phyloP scores from a whole-genome alignment of 2,329 filamentous ascomycete genomes.

The Moelleriella libera region DNA sequence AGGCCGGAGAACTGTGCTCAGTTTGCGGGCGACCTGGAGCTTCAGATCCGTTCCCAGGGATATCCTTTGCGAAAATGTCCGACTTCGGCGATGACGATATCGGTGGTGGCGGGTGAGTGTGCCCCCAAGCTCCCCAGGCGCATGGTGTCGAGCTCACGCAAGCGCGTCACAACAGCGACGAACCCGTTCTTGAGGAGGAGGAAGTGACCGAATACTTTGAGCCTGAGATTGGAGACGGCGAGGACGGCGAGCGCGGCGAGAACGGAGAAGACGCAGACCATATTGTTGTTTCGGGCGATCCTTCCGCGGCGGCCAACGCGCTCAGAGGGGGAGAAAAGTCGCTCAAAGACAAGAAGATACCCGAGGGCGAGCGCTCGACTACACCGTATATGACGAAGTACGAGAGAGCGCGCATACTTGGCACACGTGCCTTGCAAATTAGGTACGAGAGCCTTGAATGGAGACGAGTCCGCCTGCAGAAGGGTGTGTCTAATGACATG shows the following conservation, averaged over 20 bases:
- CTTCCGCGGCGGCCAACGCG: slow-evolving; percentile 41
- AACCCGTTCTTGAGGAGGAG: slow-evolving; percentile 60
- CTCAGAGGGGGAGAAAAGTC: slow-evolving; percentile 39
- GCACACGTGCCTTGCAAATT: slow-evolving; percentile 88
- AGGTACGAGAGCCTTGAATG: slow-evolving; percentile 44
- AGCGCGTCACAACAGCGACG: slow-evolving; percentile 34
- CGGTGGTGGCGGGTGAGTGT: slow-evolving; percentile 40
- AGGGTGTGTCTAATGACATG: background rate
- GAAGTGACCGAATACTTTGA: slow-evolving; percentile 45
- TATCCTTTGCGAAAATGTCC: slow-evolving; percentile 39
- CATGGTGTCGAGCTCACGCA: background rate
- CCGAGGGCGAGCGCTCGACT: slow-evolving; percentile 74
- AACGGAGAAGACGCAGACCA: slow-evolving; percentile 44
- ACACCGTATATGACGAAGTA: slow-evolving; percentile 99
- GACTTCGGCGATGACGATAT: slow-evolving; percentile 57
- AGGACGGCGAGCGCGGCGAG: slow-evolving; percentile 34
- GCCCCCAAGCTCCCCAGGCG: background rate
- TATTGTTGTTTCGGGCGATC: slow-evolving; percentile 47
- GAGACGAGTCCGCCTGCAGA: background rate
- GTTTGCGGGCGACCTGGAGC: too few relatives aligned
- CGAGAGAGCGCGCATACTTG: slow-evolving; percentile 83
- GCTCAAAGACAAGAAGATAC: slow-evolving; percentile 73
- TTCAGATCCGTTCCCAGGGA: too few relatives aligned
- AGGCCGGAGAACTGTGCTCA: too few relatives aligned
- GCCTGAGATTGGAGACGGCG: slow-evolving; percentile 38